phyloP scores from a whole-genome alignment of 2,329 filamentous ascomycete species.

The Ramularia collo-cygni region DNA sequence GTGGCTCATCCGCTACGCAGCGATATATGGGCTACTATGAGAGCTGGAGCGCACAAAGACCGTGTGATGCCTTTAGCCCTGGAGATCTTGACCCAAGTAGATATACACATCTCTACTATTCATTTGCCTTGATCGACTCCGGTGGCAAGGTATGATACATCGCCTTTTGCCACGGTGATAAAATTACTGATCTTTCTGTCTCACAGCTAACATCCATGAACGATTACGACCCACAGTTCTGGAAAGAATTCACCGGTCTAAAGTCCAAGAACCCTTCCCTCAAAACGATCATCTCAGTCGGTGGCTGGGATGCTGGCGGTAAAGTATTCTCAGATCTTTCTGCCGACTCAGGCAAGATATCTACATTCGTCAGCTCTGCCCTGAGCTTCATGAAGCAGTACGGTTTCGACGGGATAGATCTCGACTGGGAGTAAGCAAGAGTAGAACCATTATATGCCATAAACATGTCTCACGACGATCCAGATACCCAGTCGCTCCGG shows the following conservation, averaged over 20 bases:
- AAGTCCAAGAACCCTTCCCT: constrained; percentile 27
- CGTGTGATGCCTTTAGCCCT: not conserved
- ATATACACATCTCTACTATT: constrained; percentile 6
- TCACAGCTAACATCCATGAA: not conserved
- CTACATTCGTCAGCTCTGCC: not conserved
- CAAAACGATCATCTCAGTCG: constrained; percentile 35
- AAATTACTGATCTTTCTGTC: not conserved
- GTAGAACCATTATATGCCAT: too few relatives aligned
- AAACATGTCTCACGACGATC: too few relatives aligned
- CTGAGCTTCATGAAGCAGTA: not conserved
- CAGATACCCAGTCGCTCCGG: constrained; percentile 20
- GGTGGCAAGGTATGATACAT: too few relatives aligned
- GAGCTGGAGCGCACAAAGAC: not conserved
- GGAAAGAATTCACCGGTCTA: constrained; percentile 11
- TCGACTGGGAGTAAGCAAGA: constrained; percentile 14
- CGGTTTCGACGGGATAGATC: constrained; percentile 14
- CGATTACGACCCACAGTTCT: constrained; percentile 16
- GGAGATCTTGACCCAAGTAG: not conserved
- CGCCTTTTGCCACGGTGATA: not conserved
- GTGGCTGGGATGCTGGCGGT: constrained; percentile 40
- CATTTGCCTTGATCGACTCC: constrained; percentile 6
- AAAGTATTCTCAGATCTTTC: constrained; percentile 10
- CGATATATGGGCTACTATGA: constrained; percentile 7
- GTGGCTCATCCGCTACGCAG: too few relatives aligned
- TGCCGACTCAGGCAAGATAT: not conserved